A percentile compares a stretch with the other conserved stretches of the same genome.
Conservation (phyloP, 148 eudicot species). For the Dianthus caryophyllus region DNA sequence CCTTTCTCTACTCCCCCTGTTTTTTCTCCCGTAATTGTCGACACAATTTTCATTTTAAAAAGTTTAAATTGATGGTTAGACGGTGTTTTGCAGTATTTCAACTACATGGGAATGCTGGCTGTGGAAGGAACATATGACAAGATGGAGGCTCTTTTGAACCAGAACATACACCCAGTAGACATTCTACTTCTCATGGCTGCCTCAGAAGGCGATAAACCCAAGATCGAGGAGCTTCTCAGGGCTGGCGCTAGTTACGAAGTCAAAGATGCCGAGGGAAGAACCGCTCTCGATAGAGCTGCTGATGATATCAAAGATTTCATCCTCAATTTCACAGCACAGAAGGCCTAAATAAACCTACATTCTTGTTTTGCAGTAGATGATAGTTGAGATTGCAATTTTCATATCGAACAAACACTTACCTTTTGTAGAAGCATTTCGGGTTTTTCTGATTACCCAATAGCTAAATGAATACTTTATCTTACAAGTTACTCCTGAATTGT, state of each 20-base stretch:
- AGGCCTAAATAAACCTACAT: constrained; percentile 32
- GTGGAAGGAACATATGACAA: constrained; percentile 93
- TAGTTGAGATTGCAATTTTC: constrained; percentile 7
- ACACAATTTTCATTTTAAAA: not conserved
- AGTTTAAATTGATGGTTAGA: not conserved
- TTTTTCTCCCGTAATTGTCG: not conserved
- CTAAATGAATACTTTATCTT: not conserved
- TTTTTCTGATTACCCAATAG: constrained; percentile 1
- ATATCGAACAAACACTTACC: not conserved
- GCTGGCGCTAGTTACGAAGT: constrained; percentile 79
- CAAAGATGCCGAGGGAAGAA: constrained; percentile 73
- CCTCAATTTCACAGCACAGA: constrained; percentile 48
- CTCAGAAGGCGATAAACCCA: constrained; percentile 82
- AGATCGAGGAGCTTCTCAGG: constrained; percentile 75
- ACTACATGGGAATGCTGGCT: constrained; percentile 98
- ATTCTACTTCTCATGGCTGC: constrained; percentile 83
- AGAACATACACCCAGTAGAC: constrained; percentile 87
- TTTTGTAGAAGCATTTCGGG: constrained; percentile 2
- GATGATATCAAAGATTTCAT: constrained; percentile 76
- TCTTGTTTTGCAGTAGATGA: not conserved
- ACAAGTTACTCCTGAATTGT: not conserved
- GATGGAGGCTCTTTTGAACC: constrained; percentile 77
- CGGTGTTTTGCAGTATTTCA: constrained; percentile 66
- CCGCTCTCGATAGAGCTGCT: constrained; percentile 64
- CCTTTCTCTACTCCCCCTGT: not conserved